Evolutionary conservation across 2,329 filamentous ascomycete species (phyloP), one percentile per base, ranked within the genome.

Genomic region (Aureobasidium musti): DNA sequence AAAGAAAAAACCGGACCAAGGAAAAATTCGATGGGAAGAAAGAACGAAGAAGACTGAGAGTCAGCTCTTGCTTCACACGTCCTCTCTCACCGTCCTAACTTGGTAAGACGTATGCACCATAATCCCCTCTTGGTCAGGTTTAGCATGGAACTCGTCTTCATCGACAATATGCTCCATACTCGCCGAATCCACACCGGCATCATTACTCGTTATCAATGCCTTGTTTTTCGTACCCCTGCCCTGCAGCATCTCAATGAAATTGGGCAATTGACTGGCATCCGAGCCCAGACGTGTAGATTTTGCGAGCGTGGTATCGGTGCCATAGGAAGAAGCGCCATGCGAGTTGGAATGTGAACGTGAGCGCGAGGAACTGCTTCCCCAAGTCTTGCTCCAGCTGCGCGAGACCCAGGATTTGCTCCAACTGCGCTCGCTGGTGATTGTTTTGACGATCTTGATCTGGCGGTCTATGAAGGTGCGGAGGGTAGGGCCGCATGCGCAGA

Each of bases 51-150:
- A 33, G 17, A 10, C n/a, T n/a, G 7, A 10, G 1, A 28, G 28
- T 2, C n/a, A n/a, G 11, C n/a, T 63, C 23, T 39, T 11, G 5
- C 35, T 17, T 39, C 35, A 63, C 10, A 63, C 60, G 53, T 37
- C 23, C 35, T 64, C 61, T 19, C 49, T 64, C 26, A 64, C 61
- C 0, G 61, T 64, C 35, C 61, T 30, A 3, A 64, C 61, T 26
- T 64, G 61, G 35, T 64, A 64, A 8, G 61, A 64, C n/a, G 61
- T 64, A 45, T 64, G 61, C 26, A 64, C 61, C 61, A 64, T 64
- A 26, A 64, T 64, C 5, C 61, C 61, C 19, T 64, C 61, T 49
- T 61, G 43, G 2, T 49, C 33, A 41, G 59, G 43, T 19, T 23
- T 37, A n/a, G 13, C 8, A 2, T 14, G 17, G 10, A n/a, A 54